Evolutionary conservation across 1,284 basidiomycete genomes (phyloP).

Genomic region (Sporisorium scitamineum): DNA sequence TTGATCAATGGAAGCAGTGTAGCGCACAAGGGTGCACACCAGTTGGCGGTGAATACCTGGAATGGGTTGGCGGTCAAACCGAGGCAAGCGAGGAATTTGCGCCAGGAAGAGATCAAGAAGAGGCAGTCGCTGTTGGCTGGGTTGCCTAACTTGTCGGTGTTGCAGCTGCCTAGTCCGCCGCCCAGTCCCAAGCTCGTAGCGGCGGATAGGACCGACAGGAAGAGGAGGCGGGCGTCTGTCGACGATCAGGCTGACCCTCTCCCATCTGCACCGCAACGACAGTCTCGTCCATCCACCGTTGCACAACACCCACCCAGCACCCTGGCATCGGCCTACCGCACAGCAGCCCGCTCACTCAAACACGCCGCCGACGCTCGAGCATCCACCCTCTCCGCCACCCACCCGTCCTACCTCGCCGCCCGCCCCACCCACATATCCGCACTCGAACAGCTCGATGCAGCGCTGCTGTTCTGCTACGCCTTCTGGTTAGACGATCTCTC

Average conservation of each 20-base stretch:
- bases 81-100: conserved; percentile 3
- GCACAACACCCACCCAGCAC: neutral
- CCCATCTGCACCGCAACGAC: neutral
- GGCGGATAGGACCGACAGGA: neutral
- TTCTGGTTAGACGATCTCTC: conserved; percentile 72
- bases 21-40: conserved; percentile 5
- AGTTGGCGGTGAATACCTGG: conserved; percentile 36
- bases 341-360: conserved; percentile 64
- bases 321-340: conserved; percentile 30
- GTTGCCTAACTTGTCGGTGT: neutral
- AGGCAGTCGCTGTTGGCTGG: conserved; percentile 13
- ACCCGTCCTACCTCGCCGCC: conserved; percentile 29
- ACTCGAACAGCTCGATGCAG: conserved; percentile 71
- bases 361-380: conserved; percentile 63
- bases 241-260: neutral
- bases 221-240: neutral
- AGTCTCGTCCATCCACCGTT: neutral
- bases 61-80: conserved; percentile 29
- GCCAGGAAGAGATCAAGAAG: conserved; percentile 17
- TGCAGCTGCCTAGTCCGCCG: conserved; percentile 33
- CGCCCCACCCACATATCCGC: conserved; percentile 65
- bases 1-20: conserved; percentile 43
- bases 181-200: conserved; percentile 14
- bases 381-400: conserved; percentile 8
- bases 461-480: conserved; percentile 72